Conservation (phyloP, 2,329 filamentous ascomycete genomes). For the Chaetoscypha palmicola region DNA sequence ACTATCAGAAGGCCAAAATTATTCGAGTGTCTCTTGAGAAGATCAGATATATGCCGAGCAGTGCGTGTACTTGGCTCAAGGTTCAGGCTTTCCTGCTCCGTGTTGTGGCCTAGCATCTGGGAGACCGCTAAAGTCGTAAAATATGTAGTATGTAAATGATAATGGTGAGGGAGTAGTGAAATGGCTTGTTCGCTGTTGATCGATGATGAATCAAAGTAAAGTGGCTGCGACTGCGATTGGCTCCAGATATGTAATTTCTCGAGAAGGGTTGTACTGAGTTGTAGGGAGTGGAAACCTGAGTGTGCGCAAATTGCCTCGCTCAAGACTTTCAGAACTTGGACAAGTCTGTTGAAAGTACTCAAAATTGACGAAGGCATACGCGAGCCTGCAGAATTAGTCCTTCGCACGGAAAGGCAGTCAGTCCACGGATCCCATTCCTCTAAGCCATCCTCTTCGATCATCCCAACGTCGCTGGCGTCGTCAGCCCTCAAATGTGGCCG, state of each 20-base stretch:
- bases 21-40: slow-evolving; percentile 35
- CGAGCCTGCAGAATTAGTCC: slow-evolving; percentile 18
- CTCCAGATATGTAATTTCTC: slow-evolving; percentile 25
- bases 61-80: slow-evolving; percentile 31
- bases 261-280: slow-evolving; percentile 19
- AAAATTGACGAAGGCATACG: slow-evolving; percentile 30
- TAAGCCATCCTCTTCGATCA: slow-evolving; percentile 56
- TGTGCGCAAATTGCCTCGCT: slow-evolving; percentile 25
- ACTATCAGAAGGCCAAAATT: slow-evolving; percentile 35
- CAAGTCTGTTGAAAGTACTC: slow-evolving; percentile 31
- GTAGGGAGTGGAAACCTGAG: slow-evolving; percentile 7
- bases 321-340: slow-evolving; percentile 27
- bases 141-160: slow-evolving; percentile 28
- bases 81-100: slow-evolving; percentile 17
- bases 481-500: slow-evolving; percentile 42
- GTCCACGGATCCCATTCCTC: slow-evolving; percentile 73
- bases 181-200: slow-evolving; percentile 15
- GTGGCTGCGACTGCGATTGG: slow-evolving; percentile 19
- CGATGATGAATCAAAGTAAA: slow-evolving; percentile 20
- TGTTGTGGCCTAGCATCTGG: slow-evolving; percentile 20
- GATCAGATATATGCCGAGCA: slow-evolving; percentile 31
- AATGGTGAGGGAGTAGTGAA: slow-evolving; percentile 29
- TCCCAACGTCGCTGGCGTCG: slow-evolving; percentile 40
- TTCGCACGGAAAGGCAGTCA: slow-evolving; percentile 38
- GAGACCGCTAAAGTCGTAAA: slow-evolving; percentile 25